Base-by-base conservation (phyloP, 169 alveolate genomes). In the Plasmodium coatneyi region DNA sequence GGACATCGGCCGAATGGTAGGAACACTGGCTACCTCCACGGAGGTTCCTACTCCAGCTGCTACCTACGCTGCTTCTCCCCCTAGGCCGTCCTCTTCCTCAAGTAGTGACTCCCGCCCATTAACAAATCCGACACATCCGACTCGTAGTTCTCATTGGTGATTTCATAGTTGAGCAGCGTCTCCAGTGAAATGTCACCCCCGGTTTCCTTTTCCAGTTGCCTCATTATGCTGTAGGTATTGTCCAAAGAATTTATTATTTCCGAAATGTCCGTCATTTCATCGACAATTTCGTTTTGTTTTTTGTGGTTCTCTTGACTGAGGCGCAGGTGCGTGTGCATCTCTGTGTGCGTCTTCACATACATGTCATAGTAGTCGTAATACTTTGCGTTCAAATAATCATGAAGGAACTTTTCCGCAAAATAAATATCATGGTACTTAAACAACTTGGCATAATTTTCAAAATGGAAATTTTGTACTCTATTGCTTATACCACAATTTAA, bases 281-380 rank as follows among this genome's bases (percentile, higher is more conserved):
- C 92, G 30, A 84, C 92, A 12, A 84, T 84, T 72, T 84, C 92
- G n/a, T 41, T 84, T 43, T 84, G 92, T 6, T 39, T 72, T 16
- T 25, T 72, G 28, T 71, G 43, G 56, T 25, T 52, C 22, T 52
- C 84, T 84, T 30, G 49, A 46, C 79, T 83, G 10, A 84, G 39
- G 22, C 49, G 60, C 10, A 84, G 34, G 66, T 84, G 92, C n/a
- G 52, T 84, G 56, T 41, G 52, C 92, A 84, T 84, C 56, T 84
- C 92, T 30, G 78, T 60, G 39, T 43, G 72, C 36, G 92, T 84
- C 78, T 84, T 84, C 14, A 84, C 92, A 84, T 84, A 72, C 60
- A 84, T 28, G 78, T 84, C 92, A 60, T 72, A 84, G 79, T 84
- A 84, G 39, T 84, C 92, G 36, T 84, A 84, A 84, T 22, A 84